phyloP scores from a whole-genome alignment of 2,329 filamentous ascomycete species.

The Trichophyton rubrum region DNA sequence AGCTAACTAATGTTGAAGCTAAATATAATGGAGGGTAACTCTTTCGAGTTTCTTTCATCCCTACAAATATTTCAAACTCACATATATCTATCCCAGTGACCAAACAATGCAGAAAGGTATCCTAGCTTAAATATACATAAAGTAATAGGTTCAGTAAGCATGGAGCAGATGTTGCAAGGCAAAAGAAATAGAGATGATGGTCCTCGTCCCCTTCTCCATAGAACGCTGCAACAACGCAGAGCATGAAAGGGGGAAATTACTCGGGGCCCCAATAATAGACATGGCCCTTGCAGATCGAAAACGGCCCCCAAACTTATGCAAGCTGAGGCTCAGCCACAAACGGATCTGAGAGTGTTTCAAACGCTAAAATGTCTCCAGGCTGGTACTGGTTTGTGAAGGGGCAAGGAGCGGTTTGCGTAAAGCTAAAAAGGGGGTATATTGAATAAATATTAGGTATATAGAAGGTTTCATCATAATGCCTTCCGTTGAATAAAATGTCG shows the following conservation, averaged over 20 bases:
- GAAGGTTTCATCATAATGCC: slow-evolving; percentile 3
- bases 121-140: neutral
- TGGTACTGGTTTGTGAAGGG: neutral
- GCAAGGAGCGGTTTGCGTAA: neutral
- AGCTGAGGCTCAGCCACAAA: neutral
- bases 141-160: neutral
- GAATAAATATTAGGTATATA: slow-evolving; percentile 4
- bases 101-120: neutral
- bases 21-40: neutral
- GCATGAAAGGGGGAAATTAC: neutral
- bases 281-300: neutral
- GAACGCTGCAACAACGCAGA: neutral
- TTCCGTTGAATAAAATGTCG: neutral
- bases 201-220: neutral
- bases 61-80: neutral
- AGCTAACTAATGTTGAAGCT: neutral
- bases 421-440: slow-evolving; percentile 3
- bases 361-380: neutral
- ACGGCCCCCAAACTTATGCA: neutral
- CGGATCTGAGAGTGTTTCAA: neutral
- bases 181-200: neutral
- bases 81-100: neutral
- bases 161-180: neutral
- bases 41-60: neutral
- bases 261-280: neutral